Base-by-base conservation (phyloP, 208 protist species). In the Trypanosoma congolense region DNA sequence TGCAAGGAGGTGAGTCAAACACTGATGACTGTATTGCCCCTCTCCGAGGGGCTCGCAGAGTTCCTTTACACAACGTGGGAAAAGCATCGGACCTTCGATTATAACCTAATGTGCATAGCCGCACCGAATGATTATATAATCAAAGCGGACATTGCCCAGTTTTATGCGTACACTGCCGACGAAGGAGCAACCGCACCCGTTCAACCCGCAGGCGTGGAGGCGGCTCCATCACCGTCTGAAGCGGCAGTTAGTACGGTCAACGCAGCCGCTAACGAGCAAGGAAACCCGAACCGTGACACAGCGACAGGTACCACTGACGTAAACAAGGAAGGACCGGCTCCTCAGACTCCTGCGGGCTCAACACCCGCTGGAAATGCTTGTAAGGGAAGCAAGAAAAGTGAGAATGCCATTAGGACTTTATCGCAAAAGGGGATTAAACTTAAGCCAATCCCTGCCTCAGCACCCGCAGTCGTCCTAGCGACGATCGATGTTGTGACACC, bases 401-500 rank as follows among this genome's bases (percentile, higher is more conserved):
- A 45, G 52, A 50, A 5, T 42, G 63, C 4, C 41, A 54, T 65
- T 28, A 75, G 61, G 62, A 56, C 72, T 31, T 58, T 52, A 60
- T 67, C 22, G 46, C 43, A n/a, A 12, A 76, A 79, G 49, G 76
- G 65, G 31, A 63, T 58, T 3, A 29, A 28, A 9, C 59, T 79
- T 28, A 60, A 69, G 30, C 52, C 65, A 4, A 80, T 90, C 26
- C 82, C 81, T 22, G 64, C 67, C 18, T 43, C 5, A 16, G 85
- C 85, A 0, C 54, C 59, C 10, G 85, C 85, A 9, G 77, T 66
- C 43, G 86, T 67, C 12, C 24, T 87, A 36, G 61, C 87, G 3
- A 66, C 69, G 16, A 38, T 93, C n/a, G 81, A 89, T 44, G 81
- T 90, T 16, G 80, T 87, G 10, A 73, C 82, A 4, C 86, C 86